phyloP scores from a whole-genome alignment of 345 rosid genomes.

The Arabis alpina region DNA sequence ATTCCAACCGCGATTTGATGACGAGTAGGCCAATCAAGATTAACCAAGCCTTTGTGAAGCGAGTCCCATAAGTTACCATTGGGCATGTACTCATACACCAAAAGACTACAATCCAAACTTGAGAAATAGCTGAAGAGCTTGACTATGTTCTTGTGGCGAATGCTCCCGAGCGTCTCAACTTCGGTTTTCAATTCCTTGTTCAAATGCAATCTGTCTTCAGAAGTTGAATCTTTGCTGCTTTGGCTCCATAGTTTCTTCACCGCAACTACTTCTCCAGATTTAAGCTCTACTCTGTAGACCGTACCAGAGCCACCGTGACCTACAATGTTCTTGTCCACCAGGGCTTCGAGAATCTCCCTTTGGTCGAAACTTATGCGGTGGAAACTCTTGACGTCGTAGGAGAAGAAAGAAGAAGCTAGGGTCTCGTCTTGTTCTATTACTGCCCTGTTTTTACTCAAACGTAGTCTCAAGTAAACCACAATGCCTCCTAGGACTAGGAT shows the following conservation, averaged over 20 bases:
- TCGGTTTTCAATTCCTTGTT: slow-evolving; percentile 77
- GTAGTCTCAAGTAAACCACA: slow-evolving; percentile 62
- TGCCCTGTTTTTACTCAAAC: slow-evolving; percentile 52
- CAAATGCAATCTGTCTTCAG: slow-evolving; percentile 54
- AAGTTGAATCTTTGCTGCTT: slow-evolving; percentile 53
- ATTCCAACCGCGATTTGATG: slow-evolving; percentile 88
- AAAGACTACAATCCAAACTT: slow-evolving; percentile 61
- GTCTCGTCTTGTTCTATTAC: slow-evolving; percentile 62
- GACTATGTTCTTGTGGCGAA: slow-evolving; percentile 90
- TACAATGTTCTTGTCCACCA: slow-evolving; percentile 80
- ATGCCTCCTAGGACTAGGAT: slow-evolving; percentile 60
- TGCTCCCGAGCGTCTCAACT: slow-evolving; percentile 85
- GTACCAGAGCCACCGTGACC: slow-evolving; percentile 92
- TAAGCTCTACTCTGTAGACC: slow-evolving; percentile 69
- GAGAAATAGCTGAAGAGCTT: slow-evolving; percentile 85
- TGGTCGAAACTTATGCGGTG: slow-evolving; percentile 75
- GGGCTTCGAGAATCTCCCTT: slow-evolving; percentile 70
- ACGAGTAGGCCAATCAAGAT: slow-evolving; percentile 81
- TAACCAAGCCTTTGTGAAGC: slow-evolving; percentile 66
- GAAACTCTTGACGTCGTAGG: slow-evolving; percentile 81
- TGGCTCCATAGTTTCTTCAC: slow-evolving; percentile 83
- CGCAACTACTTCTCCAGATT: slow-evolving; percentile 73
- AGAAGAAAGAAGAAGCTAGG: slow-evolving; percentile 63
- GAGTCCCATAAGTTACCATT: slow-evolving; percentile 93
- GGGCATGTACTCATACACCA: slow-evolving; percentile 92